Conservation (phyloP, 768 basidiomycete genomes). For the Lyophyllum atratum region DNA sequence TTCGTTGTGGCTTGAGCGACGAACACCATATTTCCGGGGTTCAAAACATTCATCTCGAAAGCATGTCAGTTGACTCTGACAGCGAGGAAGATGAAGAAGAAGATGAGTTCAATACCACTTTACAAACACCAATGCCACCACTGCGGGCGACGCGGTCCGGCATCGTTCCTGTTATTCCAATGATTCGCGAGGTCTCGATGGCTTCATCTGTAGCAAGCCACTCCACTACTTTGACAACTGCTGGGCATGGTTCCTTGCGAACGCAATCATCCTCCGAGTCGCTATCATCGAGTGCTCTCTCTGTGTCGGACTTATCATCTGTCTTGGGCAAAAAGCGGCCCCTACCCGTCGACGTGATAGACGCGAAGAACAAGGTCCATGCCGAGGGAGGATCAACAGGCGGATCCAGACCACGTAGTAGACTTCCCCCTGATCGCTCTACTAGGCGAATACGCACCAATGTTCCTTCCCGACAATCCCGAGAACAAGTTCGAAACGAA, state of each 20-base stretch:
- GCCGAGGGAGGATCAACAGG: slow-evolving; percentile 8
- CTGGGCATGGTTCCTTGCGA: slow-evolving; percentile 38
- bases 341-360: slow-evolving; percentile 24
- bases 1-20: slow-evolving; percentile 66
- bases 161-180: slow-evolving; percentile 7
- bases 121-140: slow-evolving; percentile 57
- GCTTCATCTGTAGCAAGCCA: slow-evolving; percentile 23
- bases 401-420: neutral
- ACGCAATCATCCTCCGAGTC: slow-evolving; percentile 46
- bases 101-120: slow-evolving; percentile 65
- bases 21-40: slow-evolving; percentile 40
- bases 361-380: slow-evolving; percentile 17
- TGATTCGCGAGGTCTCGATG: slow-evolving; percentile 16
- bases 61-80: slow-evolving; percentile 32
- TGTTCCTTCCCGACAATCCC: neutral
- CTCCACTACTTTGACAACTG: slow-evolving; percentile 40
- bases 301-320: slow-evolving; percentile 36
- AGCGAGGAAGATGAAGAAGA: slow-evolving; percentile 42
- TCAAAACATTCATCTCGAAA: slow-evolving; percentile 25
- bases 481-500: neutral
- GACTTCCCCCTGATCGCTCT: neutral
- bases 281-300: slow-evolving; percentile 26
- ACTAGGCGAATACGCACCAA: neutral
- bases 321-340: slow-evolving; percentile 45
- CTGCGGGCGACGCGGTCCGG: slow-evolving; percentile 9